Evolutionary conservation across 73 alveolate genomes (phyloP), one percentile per base, ranked within the genome.

Genomic region (Symbiodinium natans): DNA sequence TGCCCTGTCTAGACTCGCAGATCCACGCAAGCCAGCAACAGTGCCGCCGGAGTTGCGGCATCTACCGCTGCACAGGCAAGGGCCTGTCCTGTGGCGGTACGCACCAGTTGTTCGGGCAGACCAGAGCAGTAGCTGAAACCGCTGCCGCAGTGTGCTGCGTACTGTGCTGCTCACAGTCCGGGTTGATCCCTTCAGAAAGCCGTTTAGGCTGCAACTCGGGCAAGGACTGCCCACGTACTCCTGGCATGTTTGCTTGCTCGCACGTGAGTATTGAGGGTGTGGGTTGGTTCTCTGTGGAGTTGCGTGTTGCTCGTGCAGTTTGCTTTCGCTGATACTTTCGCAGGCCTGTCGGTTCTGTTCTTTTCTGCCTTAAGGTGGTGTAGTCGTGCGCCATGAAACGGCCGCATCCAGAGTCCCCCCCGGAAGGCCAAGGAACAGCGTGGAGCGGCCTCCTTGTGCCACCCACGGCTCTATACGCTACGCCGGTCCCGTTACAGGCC

Each of bases 1-100:
- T 36, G 83, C 83, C n/a, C 56, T 86, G n/a, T 33, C 63, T n/a
- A 33, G 94, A 52, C 59, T 85, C 40, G 36, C 33, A 46, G 80
- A 85, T 52, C 93, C 82, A 4, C 68, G 29, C 34, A 34, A 85
- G 9, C 93, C 93, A 1, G 93, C 82, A 4, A 39, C 36, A 41
- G 34, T 13, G 19, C 92, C 92, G 33, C 31, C 11, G 75, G 92
- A 41, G 31, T 68, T 83, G 77, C 73, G 23, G 40, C 68, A 52
- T 6, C 68, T 52, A 52, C 68, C 68, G 68, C 21, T 52, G 68
- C 68, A 52, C 68, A 52, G 77, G 77, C 77, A 63, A 63, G 34
- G 36, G 77, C 77, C 77, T 4, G 34, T 63, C 10, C 77, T 63
- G 5, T 27, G 77, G 77, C 77, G 77, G 77, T 21, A 25, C 36